Evolutionary conservation across 306 rosid genomes (phyloP).

Genomic region (Acacia confusa): DNA sequence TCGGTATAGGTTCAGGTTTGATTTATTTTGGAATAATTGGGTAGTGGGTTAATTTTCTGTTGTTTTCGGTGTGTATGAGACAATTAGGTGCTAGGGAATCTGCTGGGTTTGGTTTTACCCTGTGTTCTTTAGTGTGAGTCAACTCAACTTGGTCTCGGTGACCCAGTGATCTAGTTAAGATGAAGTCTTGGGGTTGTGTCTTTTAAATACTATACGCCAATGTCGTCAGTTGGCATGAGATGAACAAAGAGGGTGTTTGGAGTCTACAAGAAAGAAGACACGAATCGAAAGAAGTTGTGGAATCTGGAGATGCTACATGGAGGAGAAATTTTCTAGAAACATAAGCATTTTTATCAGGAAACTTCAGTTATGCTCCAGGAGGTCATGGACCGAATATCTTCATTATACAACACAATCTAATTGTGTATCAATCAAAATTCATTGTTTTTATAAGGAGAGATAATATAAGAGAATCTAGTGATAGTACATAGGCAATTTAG

Average conservation of each 20-base stretch:
- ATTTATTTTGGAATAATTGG: not conserved
- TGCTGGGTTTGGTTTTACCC: constrained; percentile 6
- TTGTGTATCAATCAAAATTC: no score
- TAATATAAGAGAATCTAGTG: no score
- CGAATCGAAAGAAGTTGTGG: no score
- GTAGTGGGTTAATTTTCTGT: not conserved
- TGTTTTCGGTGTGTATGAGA: constrained; percentile 5
- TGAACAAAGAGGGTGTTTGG: constrained; percentile 74
- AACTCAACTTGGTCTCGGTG: constrained; percentile 40
- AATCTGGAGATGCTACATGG: no score
- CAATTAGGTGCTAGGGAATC: not conserved
- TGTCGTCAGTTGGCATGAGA: constrained; percentile 81
- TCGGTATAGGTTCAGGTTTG: not conserved
- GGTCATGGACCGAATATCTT: no score
- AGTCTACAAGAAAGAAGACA: no score
- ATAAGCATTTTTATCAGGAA: no score
- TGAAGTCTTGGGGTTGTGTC: constrained; percentile 29
- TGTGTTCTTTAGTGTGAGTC: constrained; percentile 29
- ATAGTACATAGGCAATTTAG: no score
- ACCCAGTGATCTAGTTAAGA: not conserved
- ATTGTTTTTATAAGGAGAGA: no score
- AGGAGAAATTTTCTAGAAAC: no score
- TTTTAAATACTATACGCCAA: constrained; percentile 47
- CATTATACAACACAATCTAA: no score
- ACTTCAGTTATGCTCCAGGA: no score